Conservation (phyloP, 768 basidiomycete genomes). For the Russula virescens region DNA sequence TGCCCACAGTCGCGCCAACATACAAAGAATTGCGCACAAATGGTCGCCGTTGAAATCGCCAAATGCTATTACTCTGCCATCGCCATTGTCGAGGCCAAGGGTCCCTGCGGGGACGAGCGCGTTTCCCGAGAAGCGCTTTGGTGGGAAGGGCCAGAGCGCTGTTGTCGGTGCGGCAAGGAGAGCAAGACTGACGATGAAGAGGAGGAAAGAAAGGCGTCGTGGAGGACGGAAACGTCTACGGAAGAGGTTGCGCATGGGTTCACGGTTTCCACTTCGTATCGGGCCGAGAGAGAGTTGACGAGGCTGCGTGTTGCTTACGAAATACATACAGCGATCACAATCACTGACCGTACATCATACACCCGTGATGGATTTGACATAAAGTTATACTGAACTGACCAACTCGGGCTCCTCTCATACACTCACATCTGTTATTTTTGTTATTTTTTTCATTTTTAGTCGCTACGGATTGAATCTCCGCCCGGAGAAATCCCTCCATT, state of each 20-base stretch:
- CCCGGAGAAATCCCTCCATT: not conserved
- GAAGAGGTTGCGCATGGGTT: slow-evolving; percentile 6
- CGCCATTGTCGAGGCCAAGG: slow-evolving; percentile 61
- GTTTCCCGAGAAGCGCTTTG: slow-evolving; percentile 81
- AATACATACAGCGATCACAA: too few species aligned
- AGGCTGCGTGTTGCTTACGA: too few species aligned
- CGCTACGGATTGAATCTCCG: slow-evolving; percentile 6
- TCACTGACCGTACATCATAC: too few species aligned
- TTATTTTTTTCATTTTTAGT: too few species aligned
- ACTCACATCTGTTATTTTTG: too few species aligned
- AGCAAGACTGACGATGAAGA: slow-evolving; percentile 3
- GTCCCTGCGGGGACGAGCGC: slow-evolving; percentile 73
- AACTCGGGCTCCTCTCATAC: too few species aligned
- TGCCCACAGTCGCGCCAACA: not conserved
- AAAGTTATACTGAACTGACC: too few species aligned
- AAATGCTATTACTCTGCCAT: slow-evolving; percentile 75
- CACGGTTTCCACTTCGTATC: not conserved
- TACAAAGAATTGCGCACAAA: slow-evolving; percentile 54
- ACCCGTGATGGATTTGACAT: too few species aligned
- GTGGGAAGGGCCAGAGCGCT: slow-evolving; percentile 76
- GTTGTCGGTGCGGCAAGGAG: slow-evolving; percentile 8
- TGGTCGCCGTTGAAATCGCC: slow-evolving; percentile 97
- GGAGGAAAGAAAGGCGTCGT: slow-evolving; percentile 14
- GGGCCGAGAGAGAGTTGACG: not conserved
- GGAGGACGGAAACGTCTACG: slow-evolving; percentile 10